Evolutionary conservation across 148 eudicot species (phyloP).

Genomic region (Amaranthus palmeri): DNA sequence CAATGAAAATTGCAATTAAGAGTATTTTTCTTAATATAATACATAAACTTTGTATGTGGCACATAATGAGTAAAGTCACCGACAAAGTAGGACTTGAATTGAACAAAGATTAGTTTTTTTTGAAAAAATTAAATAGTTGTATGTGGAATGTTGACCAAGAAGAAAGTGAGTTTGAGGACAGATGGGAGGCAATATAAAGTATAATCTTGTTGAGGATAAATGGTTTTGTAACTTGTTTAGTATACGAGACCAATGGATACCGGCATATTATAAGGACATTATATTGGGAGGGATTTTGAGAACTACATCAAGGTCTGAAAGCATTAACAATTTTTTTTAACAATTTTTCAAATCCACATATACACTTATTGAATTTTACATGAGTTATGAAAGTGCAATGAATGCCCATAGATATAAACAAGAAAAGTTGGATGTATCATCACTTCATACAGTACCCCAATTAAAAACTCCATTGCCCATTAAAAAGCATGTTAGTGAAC

Average conservation of each 20-base stretch:
- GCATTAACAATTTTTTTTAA: background rate
- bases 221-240: background rate
- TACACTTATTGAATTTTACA: too few species aligned
- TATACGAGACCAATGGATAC: background rate
- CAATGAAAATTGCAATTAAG: background rate
- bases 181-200: background rate
- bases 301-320: slow-evolving; percentile 4
- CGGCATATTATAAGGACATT: background rate
- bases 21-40: background rate
- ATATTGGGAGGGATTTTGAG: background rate
- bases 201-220: background rate
- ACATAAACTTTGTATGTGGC: slow-evolving; percentile 5
- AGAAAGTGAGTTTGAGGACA: background rate
- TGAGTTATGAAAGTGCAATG: too few species aligned
- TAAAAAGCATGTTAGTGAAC: background rate
- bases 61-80: background rate
- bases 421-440: too few species aligned
- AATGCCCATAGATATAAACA: too few species aligned
- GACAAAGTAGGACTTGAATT: background rate
- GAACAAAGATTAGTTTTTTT: background rate
- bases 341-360: too few species aligned
- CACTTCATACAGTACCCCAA: background rate
- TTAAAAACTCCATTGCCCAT: background rate
- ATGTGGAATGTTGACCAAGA: background rate
- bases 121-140: background rate